Evolutionary conservation across 169 alveolate species (phyloP).

Genomic region (Perkinsus olseni): DNA sequence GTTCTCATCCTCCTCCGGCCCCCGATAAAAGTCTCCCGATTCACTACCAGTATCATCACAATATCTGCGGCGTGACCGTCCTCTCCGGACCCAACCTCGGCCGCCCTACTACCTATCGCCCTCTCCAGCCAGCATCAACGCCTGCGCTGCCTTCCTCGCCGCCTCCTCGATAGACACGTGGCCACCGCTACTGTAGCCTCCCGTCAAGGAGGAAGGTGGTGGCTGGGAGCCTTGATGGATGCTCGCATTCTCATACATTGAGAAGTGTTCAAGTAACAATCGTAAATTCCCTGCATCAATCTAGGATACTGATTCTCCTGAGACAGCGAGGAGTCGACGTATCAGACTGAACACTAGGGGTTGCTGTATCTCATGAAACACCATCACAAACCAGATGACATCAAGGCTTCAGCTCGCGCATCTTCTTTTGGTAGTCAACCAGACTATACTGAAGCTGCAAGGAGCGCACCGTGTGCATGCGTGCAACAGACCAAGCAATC

Average conservation of each 20-base stretch:
- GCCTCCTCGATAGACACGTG: background rate
- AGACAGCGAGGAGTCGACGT: background rate
- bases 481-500: background rate
- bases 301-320: background rate
- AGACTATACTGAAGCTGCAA: background rate
- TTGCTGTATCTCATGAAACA: background rate
- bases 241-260: background rate
- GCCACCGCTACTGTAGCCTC: background rate
- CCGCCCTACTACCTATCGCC: background rate
- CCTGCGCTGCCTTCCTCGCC: background rate
- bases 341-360: background rate
- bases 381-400: background rate
- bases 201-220: background rate
- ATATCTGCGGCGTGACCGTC: background rate
- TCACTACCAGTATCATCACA: background rate
- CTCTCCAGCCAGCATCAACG: background rate
- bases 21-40: background rate
- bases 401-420: background rate
- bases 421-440: background rate
- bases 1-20: background rate
- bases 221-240: background rate
- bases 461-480: background rate
- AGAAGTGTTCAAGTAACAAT: background rate
- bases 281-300: background rate
- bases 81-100: background rate